Percentiles rank a stretch among this genome's conserved stretches.
Evolutionary conservation across 352 stramenopile genomes (phyloP).

Genomic region (Pythium dissotocum): DNA sequence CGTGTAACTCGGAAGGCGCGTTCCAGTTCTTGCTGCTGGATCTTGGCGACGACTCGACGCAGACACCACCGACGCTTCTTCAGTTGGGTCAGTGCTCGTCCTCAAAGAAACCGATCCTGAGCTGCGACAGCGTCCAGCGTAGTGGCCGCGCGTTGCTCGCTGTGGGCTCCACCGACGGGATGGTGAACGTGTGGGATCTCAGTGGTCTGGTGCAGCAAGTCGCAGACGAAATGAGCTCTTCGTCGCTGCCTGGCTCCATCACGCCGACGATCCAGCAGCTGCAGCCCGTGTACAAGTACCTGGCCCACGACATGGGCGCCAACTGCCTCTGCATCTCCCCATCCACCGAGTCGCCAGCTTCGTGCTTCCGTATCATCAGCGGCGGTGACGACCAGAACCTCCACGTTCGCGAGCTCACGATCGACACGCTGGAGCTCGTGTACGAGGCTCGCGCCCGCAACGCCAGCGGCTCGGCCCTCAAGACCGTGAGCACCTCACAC

Average conservation of each 20-base stretch:
- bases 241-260: neutral
- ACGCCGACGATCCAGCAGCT: constrained; percentile 29
- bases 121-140: constrained; percentile 50
- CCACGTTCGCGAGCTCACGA: constrained; percentile 39
- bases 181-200: constrained; percentile 78
- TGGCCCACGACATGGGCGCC: constrained; percentile 83
- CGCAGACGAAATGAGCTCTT: neutral
- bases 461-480: constrained; percentile 83
- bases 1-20: constrained; percentile 78
- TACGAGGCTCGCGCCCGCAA: constrained; percentile 46
- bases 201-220: constrained; percentile 17
- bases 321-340: constrained; percentile 67
- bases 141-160: constrained; percentile 46
- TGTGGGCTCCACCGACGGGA: constrained; percentile 81
- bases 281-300: constrained; percentile 51
- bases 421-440: constrained; percentile 36
- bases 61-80: constrained; percentile 9
- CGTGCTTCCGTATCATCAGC: constrained; percentile 65
- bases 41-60: constrained; percentile 28
- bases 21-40: constrained; percentile 68
- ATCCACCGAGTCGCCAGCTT: neutral
- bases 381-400: constrained; percentile 84
- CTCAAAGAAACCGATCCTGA: constrained; percentile 84
- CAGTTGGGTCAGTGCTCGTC: constrained; percentile 56
- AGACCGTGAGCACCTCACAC: constrained; percentile 57